These are phyloP conservation scores for Pelargonium australe DNA, from an alignment of 441 rosid species.

Conservation along the genomic window DNA sequence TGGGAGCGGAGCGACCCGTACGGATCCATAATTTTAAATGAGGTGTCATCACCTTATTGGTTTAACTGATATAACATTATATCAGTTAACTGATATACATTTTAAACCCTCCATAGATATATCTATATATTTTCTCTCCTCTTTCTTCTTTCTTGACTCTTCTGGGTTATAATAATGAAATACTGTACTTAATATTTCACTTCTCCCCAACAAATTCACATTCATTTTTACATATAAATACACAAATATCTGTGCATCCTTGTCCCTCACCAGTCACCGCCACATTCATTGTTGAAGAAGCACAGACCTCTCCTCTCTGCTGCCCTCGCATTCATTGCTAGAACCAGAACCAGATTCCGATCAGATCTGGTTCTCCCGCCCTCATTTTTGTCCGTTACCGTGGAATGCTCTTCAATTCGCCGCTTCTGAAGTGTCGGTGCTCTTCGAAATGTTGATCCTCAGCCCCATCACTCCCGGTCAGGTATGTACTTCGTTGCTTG, in stretches of 20 bases:
- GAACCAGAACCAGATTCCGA: background rate
- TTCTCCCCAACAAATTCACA: background rate
- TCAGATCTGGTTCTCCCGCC: constrained; percentile 1
- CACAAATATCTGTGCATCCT: background rate
- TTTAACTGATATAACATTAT: too few relatives aligned
- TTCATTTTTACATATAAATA: background rate
- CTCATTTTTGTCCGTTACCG: background rate
- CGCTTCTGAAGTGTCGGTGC: constrained; percentile 9
- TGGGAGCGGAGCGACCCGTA: too few relatives aligned
- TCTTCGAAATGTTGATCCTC: constrained; percentile 44
- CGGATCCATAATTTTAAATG: too few relatives aligned
- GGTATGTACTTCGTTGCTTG: constrained; percentile 33
- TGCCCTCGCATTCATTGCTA: background rate
- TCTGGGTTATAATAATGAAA: background rate
- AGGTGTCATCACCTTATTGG: too few relatives aligned
- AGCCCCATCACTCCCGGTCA: constrained; percentile 71
- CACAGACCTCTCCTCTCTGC: background rate
- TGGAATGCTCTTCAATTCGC: constrained; percentile 25
- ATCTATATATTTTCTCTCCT: too few relatives aligned
- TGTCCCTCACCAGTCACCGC: too few relatives aligned
- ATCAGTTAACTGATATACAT: too few relatives aligned
- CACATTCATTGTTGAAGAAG: too few relatives aligned
- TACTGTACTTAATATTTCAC: background rate
- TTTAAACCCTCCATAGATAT: too few relatives aligned
- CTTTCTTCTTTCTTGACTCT: too few relatives aligned